Evolutionary conservation across 352 stramenopile genomes (phyloP).

Genomic region (Globisporangium paroecandrum): DNA sequence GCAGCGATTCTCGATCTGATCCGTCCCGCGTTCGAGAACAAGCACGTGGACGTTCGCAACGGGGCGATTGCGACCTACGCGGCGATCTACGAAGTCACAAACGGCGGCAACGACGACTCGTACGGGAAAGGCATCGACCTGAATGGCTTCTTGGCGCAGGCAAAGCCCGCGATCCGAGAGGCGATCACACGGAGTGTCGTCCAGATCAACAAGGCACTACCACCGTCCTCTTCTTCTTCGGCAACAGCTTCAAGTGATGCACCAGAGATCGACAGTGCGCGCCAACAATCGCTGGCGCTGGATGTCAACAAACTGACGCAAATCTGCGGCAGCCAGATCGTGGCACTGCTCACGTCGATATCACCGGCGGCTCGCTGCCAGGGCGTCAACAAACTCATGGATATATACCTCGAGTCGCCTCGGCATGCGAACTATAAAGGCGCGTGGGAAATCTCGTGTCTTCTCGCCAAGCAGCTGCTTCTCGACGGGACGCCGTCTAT

Average conservation of each 20-base stretch:
- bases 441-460: constrained; percentile 68
- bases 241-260: constrained; percentile 15
- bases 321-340: constrained; percentile 54
- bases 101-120: constrained; percentile 29
- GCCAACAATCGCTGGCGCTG: constrained; percentile 48
- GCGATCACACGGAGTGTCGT: constrained; percentile 69
- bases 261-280: constrained; percentile 49
- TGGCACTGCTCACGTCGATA: constrained; percentile 44
- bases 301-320: constrained; percentile 57
- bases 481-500: constrained; percentile 44
- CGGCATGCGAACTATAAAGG: constrained; percentile 45
- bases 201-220: constrained; percentile 52
- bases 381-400: constrained; percentile 57
- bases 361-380: constrained; percentile 36
- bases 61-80: constrained; percentile 63
- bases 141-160: constrained; percentile 53
- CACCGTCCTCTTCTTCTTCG: constrained; percentile 12
- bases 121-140: constrained; percentile 46
- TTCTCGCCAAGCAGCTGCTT: constrained; percentile 65
- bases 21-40: constrained; percentile 64
- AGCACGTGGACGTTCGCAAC: constrained; percentile 79
- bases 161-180: constrained; percentile 70
- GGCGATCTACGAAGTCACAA: constrained; percentile 69
- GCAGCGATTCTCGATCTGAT: constrained; percentile 45
- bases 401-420: constrained; percentile 29